Base-by-base conservation (phyloP, 2,329 filamentous ascomycete genomes). In the Magnaporthiopsis incrustans region DNA sequence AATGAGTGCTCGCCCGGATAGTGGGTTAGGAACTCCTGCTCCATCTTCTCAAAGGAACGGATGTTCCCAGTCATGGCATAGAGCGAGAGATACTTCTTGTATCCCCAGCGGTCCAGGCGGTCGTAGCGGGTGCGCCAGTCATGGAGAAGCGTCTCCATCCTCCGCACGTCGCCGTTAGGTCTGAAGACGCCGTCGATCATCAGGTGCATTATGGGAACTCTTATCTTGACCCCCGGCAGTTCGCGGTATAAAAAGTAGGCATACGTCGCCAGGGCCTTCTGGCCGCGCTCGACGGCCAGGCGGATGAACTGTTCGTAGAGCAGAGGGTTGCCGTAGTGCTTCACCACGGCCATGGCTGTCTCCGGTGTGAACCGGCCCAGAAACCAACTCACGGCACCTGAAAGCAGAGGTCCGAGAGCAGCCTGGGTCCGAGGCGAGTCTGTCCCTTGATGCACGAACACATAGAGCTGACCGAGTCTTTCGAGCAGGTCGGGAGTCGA, bases 11-110 rank as follows among this genome's bases (percentile, higher is more conserved):
- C 64, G 7, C 38, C 10, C 66, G 69, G 68, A 44, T 76, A 79
- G 1, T 71, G 66, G 26, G 70, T 63, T 12, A 74, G 71, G 61
- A 78, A 83, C 59, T 79, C 74, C 15, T 73, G 70, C 77, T 81
- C 83, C 27, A 85, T 68, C 8, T 73, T 73, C 58, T 76, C 74
- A 3, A 84, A 78, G 22, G 75, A 71, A 44, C 72, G 70, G n/a
- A 79, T 73, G 68, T 85, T 78, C 22, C 83, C 83, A 5, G 73
- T 72, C 10, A 70, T 66, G 18, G 82, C 80, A 66, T 84, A 81
- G 57, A 82, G 81, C 4, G 74, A 75, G 63, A 85, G 72, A 65
- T 77, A 83, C 67, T 76, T 81, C 65, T 79, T 77, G 65, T 78
- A 85, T 0, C 76, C 81, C 71, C 77, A 77, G 64, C 73, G 70